phyloP scores from a whole-genome alignment of 1,284 basidiomycete genomes.

The Moesziomyces globuligerus region DNA sequence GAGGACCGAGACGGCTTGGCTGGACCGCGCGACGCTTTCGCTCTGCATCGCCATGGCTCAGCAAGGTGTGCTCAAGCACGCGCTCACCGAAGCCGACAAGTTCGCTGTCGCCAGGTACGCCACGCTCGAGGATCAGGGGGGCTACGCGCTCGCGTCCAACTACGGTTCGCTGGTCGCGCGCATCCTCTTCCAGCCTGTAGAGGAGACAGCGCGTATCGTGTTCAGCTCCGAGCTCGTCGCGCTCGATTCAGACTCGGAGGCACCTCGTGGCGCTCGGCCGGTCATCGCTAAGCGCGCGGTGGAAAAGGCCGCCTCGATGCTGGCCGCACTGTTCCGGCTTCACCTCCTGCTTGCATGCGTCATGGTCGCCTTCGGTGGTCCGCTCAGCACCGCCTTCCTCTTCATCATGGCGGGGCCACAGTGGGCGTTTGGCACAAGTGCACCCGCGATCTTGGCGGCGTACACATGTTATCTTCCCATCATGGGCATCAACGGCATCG shows the following conservation, averaged over 20 bases:
- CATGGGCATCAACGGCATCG: constrained; percentile 63
- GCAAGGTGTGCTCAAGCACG: constrained; percentile 90
- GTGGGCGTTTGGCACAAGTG: constrained; percentile 55
- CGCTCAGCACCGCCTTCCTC: constrained; percentile 50
- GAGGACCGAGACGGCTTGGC: constrained; percentile 4
- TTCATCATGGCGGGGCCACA: constrained; percentile 56
- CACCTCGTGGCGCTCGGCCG: neutral
- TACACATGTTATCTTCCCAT: constrained; percentile 62
- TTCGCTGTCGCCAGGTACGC: constrained; percentile 69
- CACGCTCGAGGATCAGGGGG: constrained; percentile 61
- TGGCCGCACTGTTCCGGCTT: constrained; percentile 44
- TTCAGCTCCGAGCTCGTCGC: constrained; percentile 34
- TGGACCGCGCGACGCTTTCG: constrained; percentile 27
- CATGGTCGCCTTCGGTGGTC: constrained; percentile 53
- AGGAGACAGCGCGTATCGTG: constrained; percentile 58
- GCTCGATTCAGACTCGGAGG: constrained; percentile 2
- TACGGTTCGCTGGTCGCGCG: constrained; percentile 63
- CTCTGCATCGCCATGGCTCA: constrained; percentile 82
- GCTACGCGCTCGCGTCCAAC: constrained; percentile 65
- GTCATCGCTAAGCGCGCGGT: neutral
- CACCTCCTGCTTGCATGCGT: constrained; percentile 48
- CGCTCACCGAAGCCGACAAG: constrained; percentile 95
- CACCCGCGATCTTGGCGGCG: constrained; percentile 51
- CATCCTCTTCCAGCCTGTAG: constrained; percentile 64
- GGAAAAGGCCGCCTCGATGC: constrained; percentile 13